Base-by-base conservation (phyloP, 352 stramenopile genomes). In the Globisporangium viniferum region DNA sequence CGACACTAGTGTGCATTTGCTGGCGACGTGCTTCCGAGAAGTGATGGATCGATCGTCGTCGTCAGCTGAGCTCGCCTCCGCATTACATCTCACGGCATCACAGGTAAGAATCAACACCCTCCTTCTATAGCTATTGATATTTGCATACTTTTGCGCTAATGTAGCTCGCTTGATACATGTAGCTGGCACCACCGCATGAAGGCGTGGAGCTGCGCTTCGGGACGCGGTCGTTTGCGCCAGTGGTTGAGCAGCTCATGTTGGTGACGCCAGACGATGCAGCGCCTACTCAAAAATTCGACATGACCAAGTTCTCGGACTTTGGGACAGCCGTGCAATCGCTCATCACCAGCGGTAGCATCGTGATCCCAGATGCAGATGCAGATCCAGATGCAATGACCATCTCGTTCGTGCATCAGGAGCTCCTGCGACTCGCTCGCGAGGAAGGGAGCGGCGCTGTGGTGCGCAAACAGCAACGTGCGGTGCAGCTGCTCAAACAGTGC, bases 131-230 rank as follows among this genome's bases (percentile, higher is more conserved):
- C 29, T 33, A 59, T 5, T 22, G 7, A 22, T 33, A 20, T 24
- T 10, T 51, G 20, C 44, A 22, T 24, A 20, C 44, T 36, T 20
- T n/a, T 24, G 14, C 24, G 15, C 24, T 58, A 36, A 59, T 35
- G 24, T 10, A 33, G 3, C 24, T 35, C 9, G 22, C 51, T 76
- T n/a, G 56, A 8, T 15, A 8, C 20, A n/a, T 60, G 51, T 64
- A 95, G 73, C 59, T 95, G 46, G 88, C 88, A 6, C 84, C 88
- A 15, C 70, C 86, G 0, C 80, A 94, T 56, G 75, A 89, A 58
- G 86, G 88, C 20, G 73, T 93, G 20, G 86, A 95, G 72, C 73
- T 95, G 18, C 86, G 82, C 9, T 92, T 95, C 51, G 80, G 78
- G 14, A 66, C 77, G 63, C 90, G 89, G 55, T 82, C 68, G 60